Conservation (phyloP, 495 filamentous ascomycete species). For the Penicillium cosmopolitanum region DNA sequence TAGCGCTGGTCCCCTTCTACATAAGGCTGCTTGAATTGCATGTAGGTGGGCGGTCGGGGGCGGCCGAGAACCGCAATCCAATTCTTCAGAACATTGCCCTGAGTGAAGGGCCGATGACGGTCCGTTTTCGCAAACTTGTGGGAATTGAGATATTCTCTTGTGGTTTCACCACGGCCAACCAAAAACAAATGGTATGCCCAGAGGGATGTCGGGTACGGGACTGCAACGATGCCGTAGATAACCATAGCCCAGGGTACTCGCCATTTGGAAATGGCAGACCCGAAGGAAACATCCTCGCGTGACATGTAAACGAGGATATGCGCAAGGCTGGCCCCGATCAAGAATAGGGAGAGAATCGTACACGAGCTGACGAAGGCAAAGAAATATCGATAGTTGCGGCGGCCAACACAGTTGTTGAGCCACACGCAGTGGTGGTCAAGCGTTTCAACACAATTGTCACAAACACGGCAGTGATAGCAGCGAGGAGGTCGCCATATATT, state of each 20-base stretch:
- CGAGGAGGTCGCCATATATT: slow-evolving; percentile 95
- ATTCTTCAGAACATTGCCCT: slow-evolving; percentile 75
- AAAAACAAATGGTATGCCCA: slow-evolving; percentile 89
- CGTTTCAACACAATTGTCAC: slow-evolving; percentile 96
- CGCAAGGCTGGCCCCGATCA: slow-evolving; percentile 73
- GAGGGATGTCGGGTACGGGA: slow-evolving; percentile 82
- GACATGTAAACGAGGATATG: slow-evolving; percentile 77
- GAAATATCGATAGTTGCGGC: slow-evolving; percentile 98
- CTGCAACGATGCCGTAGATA: slow-evolving; percentile 74
- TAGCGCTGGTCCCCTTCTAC: slow-evolving; percentile 85
- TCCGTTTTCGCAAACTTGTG: slow-evolving; percentile 93
- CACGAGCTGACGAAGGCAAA: slow-evolving; percentile 81
- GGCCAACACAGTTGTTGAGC: slow-evolving; percentile 98
- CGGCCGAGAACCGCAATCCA: slow-evolving; percentile 80
- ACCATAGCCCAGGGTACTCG: slow-evolving; percentile 88
- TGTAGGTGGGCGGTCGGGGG: slow-evolving; percentile 85
- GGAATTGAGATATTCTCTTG: slow-evolving; percentile 91
- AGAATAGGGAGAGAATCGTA: slow-evolving; percentile 75
- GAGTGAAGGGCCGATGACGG: slow-evolving; percentile 87
- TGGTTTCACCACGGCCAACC: slow-evolving; percentile 88
- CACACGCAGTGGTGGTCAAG: slow-evolving; percentile 99
- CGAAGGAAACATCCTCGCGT: slow-evolving; percentile 64
- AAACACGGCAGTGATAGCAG: slow-evolving; percentile 93
- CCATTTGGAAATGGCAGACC: slow-evolving; percentile 64
- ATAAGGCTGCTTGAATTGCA: slow-evolving; percentile 81